phyloP scores from a whole-genome alignment of 1,139 yeast species.

The Pichia sp. region DNA sequence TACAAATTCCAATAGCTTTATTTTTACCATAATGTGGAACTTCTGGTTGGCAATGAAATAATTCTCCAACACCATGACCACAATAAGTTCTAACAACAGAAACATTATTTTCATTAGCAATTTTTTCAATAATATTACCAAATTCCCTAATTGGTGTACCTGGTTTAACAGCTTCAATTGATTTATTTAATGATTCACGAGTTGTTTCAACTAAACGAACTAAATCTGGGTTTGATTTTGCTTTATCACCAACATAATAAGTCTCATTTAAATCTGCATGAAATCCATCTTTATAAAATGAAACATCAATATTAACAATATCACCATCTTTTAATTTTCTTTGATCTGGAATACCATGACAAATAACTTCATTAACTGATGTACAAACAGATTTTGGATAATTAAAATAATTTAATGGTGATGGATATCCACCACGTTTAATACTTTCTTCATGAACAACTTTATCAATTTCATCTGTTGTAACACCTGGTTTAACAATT shows the following conservation, averaged over 20 bases:
- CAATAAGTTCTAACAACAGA: constrained; percentile 87
- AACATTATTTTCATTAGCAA: constrained; percentile 71
- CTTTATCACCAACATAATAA: constrained; percentile 91
- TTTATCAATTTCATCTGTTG: constrained; percentile 88
- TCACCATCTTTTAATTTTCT: constrained; percentile 87
- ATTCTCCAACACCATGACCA: constrained; percentile 88
- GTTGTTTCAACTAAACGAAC: constrained; percentile 92
- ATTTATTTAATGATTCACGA: constrained; percentile 79
- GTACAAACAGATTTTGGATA: constrained; percentile 93
- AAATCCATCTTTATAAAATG: constrained; percentile 78
- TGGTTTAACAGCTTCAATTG: constrained; percentile 83
- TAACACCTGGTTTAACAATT: constrained; percentile 76
- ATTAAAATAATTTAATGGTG: constrained; percentile 90
- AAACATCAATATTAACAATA: constrained; percentile 84
- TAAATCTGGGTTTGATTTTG: constrained; percentile 63
- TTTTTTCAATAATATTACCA: constrained; percentile 85
- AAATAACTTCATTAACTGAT: constrained; percentile 87
- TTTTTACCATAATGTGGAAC: constrained; percentile 93
- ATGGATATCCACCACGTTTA: constrained; percentile 88
- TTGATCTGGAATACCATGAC: constrained; percentile 97
- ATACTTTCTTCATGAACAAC: constrained; percentile 84
- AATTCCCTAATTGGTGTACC: constrained; percentile 83
- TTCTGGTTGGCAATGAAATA: constrained; percentile 90
- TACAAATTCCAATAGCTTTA: constrained; percentile 89
- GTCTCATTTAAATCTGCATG: constrained; percentile 97